Evolutionary conservation across 2,329 filamentous ascomycete species (phyloP).

Genomic region (Chrysoporthe cubensis): DNA sequence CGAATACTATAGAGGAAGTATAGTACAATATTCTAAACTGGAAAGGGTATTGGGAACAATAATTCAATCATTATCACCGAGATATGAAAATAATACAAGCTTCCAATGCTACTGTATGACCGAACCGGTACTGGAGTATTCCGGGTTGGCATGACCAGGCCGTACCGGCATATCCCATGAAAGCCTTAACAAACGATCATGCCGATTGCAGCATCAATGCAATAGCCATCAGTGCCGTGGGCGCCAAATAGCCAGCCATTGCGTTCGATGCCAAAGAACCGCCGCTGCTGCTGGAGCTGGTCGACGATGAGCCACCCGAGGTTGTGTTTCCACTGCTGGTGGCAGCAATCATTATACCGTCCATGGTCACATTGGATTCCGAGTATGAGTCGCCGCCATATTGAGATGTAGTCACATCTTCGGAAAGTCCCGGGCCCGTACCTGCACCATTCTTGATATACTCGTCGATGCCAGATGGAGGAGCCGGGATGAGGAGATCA

Average conservation of each 20-base stretch:
- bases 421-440: constrained; percentile 55
- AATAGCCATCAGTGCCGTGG: not conserved
- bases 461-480: constrained; percentile 54
- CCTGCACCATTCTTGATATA: constrained; percentile 60
- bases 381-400: constrained; percentile 26
- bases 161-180: not conserved
- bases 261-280: not conserved
- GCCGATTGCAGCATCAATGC: not conserved
- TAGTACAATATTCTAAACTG: not conserved
- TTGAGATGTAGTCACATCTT: constrained; percentile 37
- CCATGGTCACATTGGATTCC: constrained; percentile 26
- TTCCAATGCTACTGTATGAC: not conserved
- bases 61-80: not conserved
- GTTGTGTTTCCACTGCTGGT: constrained; percentile 16
- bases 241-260: not conserved
- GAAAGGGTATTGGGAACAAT: not conserved
- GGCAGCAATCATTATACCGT: constrained; percentile 17
- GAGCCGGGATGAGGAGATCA: constrained; percentile 53
- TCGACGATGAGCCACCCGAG: constrained; percentile 11
- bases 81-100: not conserved
- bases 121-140: not conserved
- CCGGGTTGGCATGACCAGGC: too few species aligned
- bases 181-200: not conserved
- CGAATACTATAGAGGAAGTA: not conserved
- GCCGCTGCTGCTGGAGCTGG: constrained; percentile 12